Evolutionary conservation across 331 rosid species (phyloP).

Genomic region (Ulmus americana): DNA sequence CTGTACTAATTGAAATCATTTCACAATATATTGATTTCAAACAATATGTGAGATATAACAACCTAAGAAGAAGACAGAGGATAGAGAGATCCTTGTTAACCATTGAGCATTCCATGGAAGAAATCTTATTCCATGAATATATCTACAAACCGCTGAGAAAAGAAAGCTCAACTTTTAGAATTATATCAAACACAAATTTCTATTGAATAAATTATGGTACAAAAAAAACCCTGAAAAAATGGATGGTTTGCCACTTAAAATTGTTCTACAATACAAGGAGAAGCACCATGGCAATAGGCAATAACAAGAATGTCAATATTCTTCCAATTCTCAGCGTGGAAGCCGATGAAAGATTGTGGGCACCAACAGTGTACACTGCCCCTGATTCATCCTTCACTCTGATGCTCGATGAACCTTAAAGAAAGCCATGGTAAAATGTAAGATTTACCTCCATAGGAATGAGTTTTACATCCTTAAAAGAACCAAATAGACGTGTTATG

Average conservation of each 20-base stretch:
- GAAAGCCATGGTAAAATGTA: constrained; percentile 2
- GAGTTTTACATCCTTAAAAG: too few species aligned
- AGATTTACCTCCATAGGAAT: not conserved
- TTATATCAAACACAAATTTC: constrained; percentile 12
- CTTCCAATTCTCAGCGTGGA: constrained; percentile 35
- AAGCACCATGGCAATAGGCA: constrained; percentile 37
- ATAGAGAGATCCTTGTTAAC: too few species aligned
- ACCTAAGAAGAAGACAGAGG: too few species aligned
- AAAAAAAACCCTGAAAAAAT: constrained; percentile 31
- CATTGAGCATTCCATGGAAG: too few species aligned
- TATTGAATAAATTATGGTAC: constrained; percentile 39
- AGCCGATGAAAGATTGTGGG: constrained; percentile 57
- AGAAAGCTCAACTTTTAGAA: not conserved
- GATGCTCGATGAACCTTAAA: constrained; percentile 65
- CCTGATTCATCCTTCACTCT: constrained; percentile 64
- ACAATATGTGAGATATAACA: too few species aligned
- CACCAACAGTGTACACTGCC: constrained; percentile 43
- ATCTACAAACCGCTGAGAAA: too few species aligned
- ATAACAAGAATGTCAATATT: constrained; percentile 36
- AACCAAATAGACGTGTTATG: too few species aligned
- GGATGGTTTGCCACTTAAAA: constrained; percentile 19
- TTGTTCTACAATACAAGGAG: not conserved
- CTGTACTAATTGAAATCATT: too few species aligned
- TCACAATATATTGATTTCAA: too few species aligned
- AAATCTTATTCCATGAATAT: too few species aligned